phyloP scores from a whole-genome alignment of 176 grass and related monocot genomes.

The Pontederia crassipes region DNA sequence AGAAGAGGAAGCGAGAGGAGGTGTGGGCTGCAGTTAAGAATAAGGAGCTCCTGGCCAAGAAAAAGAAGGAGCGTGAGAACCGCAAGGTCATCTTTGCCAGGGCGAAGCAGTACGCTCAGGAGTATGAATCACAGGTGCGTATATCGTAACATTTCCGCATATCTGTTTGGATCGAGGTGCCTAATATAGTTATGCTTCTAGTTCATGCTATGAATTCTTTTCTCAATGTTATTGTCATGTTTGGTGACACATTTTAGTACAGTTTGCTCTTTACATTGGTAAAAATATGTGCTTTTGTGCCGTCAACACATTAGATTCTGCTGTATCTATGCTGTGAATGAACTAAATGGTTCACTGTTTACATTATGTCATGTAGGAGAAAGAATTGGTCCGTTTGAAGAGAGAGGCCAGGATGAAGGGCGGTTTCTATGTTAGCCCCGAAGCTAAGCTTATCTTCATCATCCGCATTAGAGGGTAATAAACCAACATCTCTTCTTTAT shows the following conservation, averaged over 20 bases:
- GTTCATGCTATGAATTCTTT: not conserved
- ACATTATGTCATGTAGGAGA: slow-evolving; percentile 33
- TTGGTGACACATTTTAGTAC: no score
- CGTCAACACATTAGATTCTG: not conserved
- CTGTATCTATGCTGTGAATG: not conserved
- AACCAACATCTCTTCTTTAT: not conserved
- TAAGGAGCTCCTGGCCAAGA: slow-evolving; percentile 31
- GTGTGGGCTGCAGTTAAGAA: slow-evolving; percentile 51
- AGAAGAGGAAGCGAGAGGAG: slow-evolving; percentile 72
- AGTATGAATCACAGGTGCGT: slow-evolving; percentile 51
- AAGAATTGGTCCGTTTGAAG: slow-evolving; percentile 72
- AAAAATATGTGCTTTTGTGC: no score
- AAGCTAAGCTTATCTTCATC: slow-evolving; percentile 76
- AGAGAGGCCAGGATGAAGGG: slow-evolving; percentile 80
- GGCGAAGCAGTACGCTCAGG: slow-evolving; percentile 54
- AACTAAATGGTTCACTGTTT: not conserved
- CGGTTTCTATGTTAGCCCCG: slow-evolving; percentile 82
- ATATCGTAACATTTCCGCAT: slow-evolving; percentile 1
- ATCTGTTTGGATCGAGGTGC: not conserved
- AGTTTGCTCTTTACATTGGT: no score
- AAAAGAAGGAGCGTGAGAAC: slow-evolving; percentile 39
- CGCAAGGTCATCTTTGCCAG: slow-evolving; percentile 51
- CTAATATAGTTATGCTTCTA: not conserved
- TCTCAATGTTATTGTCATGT: no score
- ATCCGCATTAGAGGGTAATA: slow-evolving; percentile 71